These are phyloP conservation scores for Phytophthora uliginosa DNA, from an alignment of 352 stramenopile species.

Conservation along the genomic window DNA sequence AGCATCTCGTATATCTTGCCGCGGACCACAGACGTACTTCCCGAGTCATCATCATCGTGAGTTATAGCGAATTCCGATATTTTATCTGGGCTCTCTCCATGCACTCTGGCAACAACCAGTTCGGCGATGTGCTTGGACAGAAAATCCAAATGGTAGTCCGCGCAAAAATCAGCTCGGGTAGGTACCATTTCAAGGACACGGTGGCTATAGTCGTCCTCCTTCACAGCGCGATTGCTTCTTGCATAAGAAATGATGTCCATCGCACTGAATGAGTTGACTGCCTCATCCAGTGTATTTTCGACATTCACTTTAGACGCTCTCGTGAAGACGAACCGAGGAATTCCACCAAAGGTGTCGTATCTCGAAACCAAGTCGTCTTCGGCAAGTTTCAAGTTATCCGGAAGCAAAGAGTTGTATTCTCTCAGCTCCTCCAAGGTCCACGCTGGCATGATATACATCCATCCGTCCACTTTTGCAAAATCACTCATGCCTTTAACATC, in stretches of 20 bases:
- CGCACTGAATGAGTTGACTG: not conserved
- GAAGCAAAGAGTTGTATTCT: constrained; percentile 6
- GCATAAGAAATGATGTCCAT: constrained; percentile 6
- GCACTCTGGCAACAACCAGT: not conserved
- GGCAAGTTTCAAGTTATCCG: not conserved
- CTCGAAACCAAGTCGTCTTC: constrained; percentile 59
- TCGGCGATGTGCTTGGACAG: constrained; percentile 10
- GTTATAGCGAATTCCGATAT: constrained; percentile 29
- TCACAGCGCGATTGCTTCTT: constrained; percentile 1
- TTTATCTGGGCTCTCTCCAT: constrained; percentile 11
- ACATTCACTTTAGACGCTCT: not conserved
- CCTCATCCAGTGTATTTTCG: not conserved
- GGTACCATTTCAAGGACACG: constrained; percentile 12
- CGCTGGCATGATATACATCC: not conserved
- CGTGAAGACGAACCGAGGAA: constrained; percentile 26
- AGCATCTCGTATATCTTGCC: constrained; percentile 31
- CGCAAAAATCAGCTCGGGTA: not conserved
- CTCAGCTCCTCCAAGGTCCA: constrained; percentile 10
- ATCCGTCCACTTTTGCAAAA: constrained; percentile 8
- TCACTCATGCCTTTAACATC: not conserved
- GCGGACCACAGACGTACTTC: constrained; percentile 20
- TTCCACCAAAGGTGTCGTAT: constrained; percentile 63
- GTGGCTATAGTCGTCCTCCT: constrained; percentile 1
- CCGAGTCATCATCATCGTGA: constrained; percentile 21
- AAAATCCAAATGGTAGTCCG: constrained; percentile 13